These are phyloP conservation scores for Beauveria sp. DNA, from an alignment of 2,329 filamentous ascomycete genomes.

Conservation along the genomic window DNA sequence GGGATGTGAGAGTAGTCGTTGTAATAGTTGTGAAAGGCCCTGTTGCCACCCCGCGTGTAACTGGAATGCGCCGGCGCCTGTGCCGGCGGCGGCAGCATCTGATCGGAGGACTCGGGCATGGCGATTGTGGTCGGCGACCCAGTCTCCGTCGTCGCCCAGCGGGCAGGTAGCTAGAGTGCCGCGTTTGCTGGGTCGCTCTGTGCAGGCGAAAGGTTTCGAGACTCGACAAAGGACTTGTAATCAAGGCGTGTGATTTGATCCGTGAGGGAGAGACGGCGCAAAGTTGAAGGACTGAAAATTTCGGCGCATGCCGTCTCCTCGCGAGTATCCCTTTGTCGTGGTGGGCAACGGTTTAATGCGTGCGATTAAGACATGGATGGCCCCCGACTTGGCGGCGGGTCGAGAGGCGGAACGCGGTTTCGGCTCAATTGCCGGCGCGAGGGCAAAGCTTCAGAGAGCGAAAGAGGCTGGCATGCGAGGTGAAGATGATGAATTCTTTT, in stretches of 20 bases:
- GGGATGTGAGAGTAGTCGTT: slow-evolving; percentile 58
- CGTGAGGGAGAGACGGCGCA: background rate
- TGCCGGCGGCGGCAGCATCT: slow-evolving; percentile 36
- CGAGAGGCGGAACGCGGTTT: background rate
- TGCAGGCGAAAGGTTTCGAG: background rate
- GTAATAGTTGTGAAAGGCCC: slow-evolving; percentile 68
- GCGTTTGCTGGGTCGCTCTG: background rate
- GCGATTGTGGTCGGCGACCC: background rate
- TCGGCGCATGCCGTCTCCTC: background rate
- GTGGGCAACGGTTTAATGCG: background rate
- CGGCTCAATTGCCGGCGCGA: background rate
- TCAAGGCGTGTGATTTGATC: background rate
- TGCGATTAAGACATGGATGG: slow-evolving; percentile 4
- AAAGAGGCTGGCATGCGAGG: background rate
- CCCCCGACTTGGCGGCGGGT: background rate
- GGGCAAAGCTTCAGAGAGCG: background rate
- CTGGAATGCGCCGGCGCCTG: slow-evolving; percentile 21
- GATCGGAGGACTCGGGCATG: slow-evolving; percentile 21
- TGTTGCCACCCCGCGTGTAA: slow-evolving; percentile 53
- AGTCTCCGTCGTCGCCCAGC: background rate
- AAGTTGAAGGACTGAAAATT: background rate
- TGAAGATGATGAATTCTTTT: background rate
- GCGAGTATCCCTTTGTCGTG: background rate
- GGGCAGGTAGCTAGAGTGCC: background rate
- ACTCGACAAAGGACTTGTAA: background rate